Conservation (phyloP, 345 rosid species). For the Zanthoxylum bungeanum region DNA sequence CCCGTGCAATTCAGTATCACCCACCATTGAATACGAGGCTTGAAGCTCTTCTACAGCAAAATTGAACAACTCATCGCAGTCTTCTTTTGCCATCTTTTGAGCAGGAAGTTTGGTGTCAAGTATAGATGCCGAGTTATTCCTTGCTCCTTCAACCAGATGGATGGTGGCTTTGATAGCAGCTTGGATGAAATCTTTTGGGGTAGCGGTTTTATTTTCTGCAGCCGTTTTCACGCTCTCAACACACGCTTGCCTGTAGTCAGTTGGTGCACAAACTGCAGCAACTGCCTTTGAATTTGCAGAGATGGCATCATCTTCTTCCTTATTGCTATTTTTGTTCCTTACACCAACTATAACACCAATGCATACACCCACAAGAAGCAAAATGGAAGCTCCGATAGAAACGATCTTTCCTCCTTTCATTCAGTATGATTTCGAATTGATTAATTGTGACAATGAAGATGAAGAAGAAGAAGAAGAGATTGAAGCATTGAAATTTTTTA, state of each 20-base stretch:
- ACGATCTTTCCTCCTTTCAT: conserved; percentile 17
- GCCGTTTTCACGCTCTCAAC: conserved; percentile 17
- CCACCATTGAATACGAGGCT: conserved; percentile 34
- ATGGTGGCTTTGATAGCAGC: conserved; percentile 35
- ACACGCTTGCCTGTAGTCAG: conserved; percentile 39
- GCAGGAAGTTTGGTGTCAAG: not conserved
- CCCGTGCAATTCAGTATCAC: conserved; percentile 23
- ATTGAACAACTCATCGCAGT: conserved; percentile 41
- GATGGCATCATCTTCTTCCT: not conserved
- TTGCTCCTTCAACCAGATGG: conserved; percentile 20
- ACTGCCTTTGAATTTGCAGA: conserved; percentile 29
- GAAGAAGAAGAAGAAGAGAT: not conserved
- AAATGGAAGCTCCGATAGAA: conserved; percentile 21
- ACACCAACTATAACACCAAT: conserved; percentile 19
- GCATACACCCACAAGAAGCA: conserved; percentile 34
- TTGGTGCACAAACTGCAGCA: conserved; percentile 27
- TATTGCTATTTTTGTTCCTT: not conserved
- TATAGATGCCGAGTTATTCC: conserved; percentile 14
- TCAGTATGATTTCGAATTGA: not conserved
- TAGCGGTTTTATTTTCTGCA: conserved; percentile 17
- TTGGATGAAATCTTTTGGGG: conserved; percentile 33
- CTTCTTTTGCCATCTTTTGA: conserved; percentile 42
- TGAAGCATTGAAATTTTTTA: not conserved
- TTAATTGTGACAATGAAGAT: not conserved
- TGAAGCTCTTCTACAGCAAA: conserved; percentile 44